These are phyloP conservation scores for Ambrosia hybrid DNA, from an alignment of 140 eudicot species.

Conservation along the genomic window DNA sequence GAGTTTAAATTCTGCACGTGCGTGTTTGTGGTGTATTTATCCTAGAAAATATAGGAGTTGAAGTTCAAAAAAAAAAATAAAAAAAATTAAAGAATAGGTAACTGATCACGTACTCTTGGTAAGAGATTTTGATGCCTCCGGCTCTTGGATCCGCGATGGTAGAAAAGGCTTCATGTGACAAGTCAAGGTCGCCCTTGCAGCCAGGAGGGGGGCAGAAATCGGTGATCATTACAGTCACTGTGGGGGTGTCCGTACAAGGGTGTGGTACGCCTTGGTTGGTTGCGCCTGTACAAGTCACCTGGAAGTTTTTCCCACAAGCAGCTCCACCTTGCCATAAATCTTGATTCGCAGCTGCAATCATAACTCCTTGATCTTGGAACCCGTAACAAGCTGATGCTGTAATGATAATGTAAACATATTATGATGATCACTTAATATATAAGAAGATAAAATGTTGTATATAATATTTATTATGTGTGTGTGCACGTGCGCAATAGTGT, in stretches of 20 bases:
- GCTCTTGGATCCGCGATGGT: slow-evolving; percentile 27
- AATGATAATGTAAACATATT: background rate
- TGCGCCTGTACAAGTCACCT: slow-evolving; percentile 40
- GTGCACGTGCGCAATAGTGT: background rate
- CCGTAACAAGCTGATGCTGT: slow-evolving; percentile 53
- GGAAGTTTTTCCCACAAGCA: slow-evolving; percentile 33
- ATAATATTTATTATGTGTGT: background rate
- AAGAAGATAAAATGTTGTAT: too few species aligned
- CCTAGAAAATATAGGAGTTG: too few species aligned
- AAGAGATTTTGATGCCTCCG: slow-evolving; percentile 38
- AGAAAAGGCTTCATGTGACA: slow-evolving; percentile 37
- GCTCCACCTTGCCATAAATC: slow-evolving; percentile 34
- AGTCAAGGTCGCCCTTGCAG: slow-evolving; percentile 40
- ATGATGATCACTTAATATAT: too few species aligned
- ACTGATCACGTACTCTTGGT: slow-evolving; percentile 22
- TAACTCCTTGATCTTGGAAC: slow-evolving; percentile 22
- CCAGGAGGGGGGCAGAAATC: slow-evolving; percentile 43
- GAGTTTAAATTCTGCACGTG: too few species aligned
- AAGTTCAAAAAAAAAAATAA: too few species aligned
- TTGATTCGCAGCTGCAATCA: slow-evolving; percentile 51
- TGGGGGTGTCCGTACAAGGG: slow-evolving; percentile 31
- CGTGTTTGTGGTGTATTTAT: too few species aligned
- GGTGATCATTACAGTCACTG: slow-evolving; percentile 34
- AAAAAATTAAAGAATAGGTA: background rate
- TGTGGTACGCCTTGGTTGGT: slow-evolving; percentile 41